Evolutionary conservation across 2,329 filamentous ascomycete genomes (phyloP).

Genomic region (Ascochyta viciae-villosae): DNA sequence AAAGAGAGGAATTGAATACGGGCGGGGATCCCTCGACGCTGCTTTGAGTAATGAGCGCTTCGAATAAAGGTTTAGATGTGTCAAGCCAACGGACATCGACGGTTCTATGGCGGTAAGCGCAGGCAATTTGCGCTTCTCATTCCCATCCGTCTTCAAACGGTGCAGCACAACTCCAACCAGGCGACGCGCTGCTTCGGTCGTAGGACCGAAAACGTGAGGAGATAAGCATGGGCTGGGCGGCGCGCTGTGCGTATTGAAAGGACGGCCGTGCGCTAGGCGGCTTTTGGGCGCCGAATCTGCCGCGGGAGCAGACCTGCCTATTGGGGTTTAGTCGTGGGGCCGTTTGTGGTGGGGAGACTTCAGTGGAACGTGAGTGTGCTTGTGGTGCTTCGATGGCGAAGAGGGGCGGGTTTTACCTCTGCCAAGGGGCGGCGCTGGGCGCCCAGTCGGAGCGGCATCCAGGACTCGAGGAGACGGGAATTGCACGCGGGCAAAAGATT

Average conservation of each 20-base stretch:
- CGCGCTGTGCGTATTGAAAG: constrained; percentile 23
- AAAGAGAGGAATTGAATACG: constrained; percentile 5
- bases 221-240: constrained; percentile 25
- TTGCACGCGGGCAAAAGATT: constrained; percentile 1
- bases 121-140: constrained; percentile 7
- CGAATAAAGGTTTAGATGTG: not conserved
- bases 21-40: constrained; percentile 1
- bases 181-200: constrained; percentile 6
- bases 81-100: constrained; percentile 10
- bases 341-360: constrained; percentile 14
- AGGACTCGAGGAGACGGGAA: constrained; percentile 1
- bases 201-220: constrained; percentile 21
- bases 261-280: constrained; percentile 5
- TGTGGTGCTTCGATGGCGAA: constrained; percentile 13
- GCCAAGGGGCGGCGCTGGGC: constrained; percentile 12
- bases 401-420: constrained; percentile 5
- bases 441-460: constrained; percentile 17
- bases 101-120: constrained; percentile 10
- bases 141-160: constrained; percentile 7
- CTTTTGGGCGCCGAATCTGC: constrained; percentile 9
- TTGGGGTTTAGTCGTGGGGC: constrained; percentile 6
- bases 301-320: constrained; percentile 23
- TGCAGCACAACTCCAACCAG: constrained; percentile 9
- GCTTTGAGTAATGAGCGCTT: constrained; percentile 1
- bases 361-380: constrained; percentile 14